Conservation (phyloP, 345 rosid genomes). For the Pistacia atlantica region DNA sequence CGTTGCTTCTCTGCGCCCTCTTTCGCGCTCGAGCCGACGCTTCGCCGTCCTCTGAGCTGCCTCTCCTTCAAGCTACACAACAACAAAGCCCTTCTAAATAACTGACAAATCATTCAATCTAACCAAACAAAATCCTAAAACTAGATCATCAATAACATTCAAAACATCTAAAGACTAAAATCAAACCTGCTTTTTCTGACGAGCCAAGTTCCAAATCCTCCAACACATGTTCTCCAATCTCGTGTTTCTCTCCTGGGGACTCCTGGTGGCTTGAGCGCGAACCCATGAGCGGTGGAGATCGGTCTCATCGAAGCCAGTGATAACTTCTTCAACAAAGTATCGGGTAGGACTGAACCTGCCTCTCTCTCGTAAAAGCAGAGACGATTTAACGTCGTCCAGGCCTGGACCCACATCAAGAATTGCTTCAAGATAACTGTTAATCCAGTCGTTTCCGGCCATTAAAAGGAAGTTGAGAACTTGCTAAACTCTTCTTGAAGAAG, state of each 20-base stretch:
- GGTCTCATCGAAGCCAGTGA: slow-evolving; percentile 96
- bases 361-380: slow-evolving; percentile 86
- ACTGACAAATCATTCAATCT: background rate
- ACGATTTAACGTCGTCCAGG: slow-evolving; percentile 77
- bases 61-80: slow-evolving; percentile 73
- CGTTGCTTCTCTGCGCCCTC: slow-evolving; percentile 79
- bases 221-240: slow-evolving; percentile 99
- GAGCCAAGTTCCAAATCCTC: slow-evolving; percentile 99
- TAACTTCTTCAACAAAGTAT: slow-evolving; percentile 96
- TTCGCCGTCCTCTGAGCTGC: slow-evolving; percentile 68
- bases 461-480: background rate
- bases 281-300: slow-evolving; percentile 96
- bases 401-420: slow-evolving; percentile 96
- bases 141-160: background rate
- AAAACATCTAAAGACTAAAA: background rate
- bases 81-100: slow-evolving; percentile 8
- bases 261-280: slow-evolving; percentile 92
- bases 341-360: slow-evolving; percentile 97
- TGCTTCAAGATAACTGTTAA: slow-evolving; percentile 96
- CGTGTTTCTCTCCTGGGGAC: slow-evolving; percentile 97
- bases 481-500: background rate
- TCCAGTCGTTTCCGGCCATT: slow-evolving; percentile 99
- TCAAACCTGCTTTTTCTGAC: slow-evolving; percentile 94
- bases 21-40: slow-evolving; percentile 77
- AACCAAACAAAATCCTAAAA: background rate